Evolutionary conservation across 306 rosid species (phyloP).

Genomic region (apple (Malus domestica)): DNA sequence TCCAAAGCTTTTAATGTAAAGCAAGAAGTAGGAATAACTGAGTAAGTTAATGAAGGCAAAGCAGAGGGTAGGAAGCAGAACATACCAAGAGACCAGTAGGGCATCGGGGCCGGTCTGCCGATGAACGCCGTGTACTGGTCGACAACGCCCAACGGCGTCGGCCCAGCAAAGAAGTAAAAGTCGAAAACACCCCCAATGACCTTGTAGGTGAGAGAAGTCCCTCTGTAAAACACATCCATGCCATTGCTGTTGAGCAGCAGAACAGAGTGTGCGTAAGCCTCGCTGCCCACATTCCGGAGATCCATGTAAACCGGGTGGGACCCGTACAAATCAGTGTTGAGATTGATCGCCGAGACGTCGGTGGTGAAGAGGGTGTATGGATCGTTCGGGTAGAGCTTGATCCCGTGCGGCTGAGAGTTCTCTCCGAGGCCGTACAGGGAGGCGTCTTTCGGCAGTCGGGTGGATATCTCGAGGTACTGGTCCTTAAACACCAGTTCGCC

Average conservation of each 20-base stretch:
- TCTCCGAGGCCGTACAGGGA: conserved; percentile 84
- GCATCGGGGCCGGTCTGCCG: conserved; percentile 98
- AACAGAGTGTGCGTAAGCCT: conserved; percentile 70
- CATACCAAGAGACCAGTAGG: conserved; percentile 96
- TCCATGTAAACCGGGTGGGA: conserved; percentile 92
- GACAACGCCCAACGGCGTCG: conserved; percentile 72
- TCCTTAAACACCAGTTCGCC: conserved; percentile 71
- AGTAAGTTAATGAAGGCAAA: background rate
- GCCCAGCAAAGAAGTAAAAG: conserved; percentile 89
- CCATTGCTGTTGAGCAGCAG: conserved; percentile 88
- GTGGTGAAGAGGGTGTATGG: conserved; percentile 81
- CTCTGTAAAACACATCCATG: conserved; percentile 86
- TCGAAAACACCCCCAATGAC: conserved; percentile 85
- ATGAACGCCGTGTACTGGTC: conserved; percentile 84
- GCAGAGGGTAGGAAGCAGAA: background rate
- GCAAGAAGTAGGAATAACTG: background rate
- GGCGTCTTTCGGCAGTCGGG: conserved; percentile 67
- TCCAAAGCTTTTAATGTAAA: background rate
- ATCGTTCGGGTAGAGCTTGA: conserved; percentile 65
- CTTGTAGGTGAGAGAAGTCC: conserved; percentile 72
- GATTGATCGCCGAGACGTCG: conserved; percentile 74
- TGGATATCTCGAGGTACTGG: conserved; percentile 88
- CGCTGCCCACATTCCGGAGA: conserved; percentile 58
- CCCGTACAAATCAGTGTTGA: conserved; percentile 85
- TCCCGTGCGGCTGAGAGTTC: conserved; percentile 88